phyloP scores from a whole-genome alignment of 441 rosid genomes.

The Biscutella laevigata region DNA sequence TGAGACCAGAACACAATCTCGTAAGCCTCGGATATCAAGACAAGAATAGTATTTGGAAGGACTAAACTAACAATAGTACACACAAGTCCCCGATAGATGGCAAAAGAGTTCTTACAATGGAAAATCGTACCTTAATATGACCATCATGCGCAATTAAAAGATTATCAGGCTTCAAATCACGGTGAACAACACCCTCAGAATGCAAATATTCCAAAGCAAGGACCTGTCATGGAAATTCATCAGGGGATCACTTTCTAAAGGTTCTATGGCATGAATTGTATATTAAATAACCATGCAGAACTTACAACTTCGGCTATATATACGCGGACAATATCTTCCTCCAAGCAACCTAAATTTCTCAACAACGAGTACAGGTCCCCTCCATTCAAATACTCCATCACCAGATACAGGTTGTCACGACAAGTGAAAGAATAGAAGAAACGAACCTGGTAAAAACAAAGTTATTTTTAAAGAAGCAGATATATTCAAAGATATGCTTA shows the following conservation, averaged over 20 bases:
- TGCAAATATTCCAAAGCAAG: constrained; percentile 97
- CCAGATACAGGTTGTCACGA: constrained; percentile 95
- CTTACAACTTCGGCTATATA: constrained; percentile 98
- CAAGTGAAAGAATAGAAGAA: constrained; percentile 99
- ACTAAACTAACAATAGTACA: not conserved
- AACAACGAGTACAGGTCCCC: constrained; percentile 92
- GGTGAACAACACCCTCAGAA: constrained; percentile 92
- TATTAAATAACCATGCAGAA: constrained; percentile 13
- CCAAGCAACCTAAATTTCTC: constrained; percentile 94
- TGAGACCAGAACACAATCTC: constrained; percentile 1
- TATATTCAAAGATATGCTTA: constrained; percentile 20
- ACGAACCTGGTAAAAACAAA: constrained; percentile 65
- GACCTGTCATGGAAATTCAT: constrained; percentile 43
- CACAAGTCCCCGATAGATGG: not conserved
- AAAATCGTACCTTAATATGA: constrained; percentile 79
- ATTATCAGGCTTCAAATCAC: constrained; percentile 99
- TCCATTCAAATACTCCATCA: constrained; percentile 99
- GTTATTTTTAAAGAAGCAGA: constrained; percentile 25
- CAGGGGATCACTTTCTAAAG: constrained; percentile 16
- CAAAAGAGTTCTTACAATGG: constrained; percentile 6
- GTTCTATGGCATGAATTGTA: not conserved
- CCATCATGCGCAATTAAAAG: constrained; percentile 99
- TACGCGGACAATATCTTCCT: constrained; percentile 94
- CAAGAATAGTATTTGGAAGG: not conserved
- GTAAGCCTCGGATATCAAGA: constrained; percentile 8